These are phyloP conservation scores for Penicillium rolfsii DNA, from an alignment of 2,329 filamentous ascomycete species.

Conservation along the genomic window DNA sequence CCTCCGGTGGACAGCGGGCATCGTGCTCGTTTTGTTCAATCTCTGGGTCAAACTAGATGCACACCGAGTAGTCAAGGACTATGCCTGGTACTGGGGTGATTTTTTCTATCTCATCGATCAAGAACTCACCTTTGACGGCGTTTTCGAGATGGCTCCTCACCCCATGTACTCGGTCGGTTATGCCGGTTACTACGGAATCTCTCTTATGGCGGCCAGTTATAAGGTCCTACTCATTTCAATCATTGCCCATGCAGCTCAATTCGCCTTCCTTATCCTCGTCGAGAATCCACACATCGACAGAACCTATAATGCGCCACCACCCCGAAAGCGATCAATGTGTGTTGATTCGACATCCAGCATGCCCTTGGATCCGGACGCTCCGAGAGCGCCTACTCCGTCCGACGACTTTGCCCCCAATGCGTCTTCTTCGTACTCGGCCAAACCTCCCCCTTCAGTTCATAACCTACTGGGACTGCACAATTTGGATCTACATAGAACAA, in stretches of 20 bases:
- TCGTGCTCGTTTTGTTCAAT: conserved; percentile 85
- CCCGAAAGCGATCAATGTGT: conserved; percentile 57
- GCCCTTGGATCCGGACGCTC: conserved; percentile 36
- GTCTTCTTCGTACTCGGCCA: conserved; percentile 46
- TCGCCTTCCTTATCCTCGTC: conserved; percentile 86
- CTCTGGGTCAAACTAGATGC: conserved; percentile 98
- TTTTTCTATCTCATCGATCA: conserved; percentile 99
- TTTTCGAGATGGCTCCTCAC: conserved; percentile 98
- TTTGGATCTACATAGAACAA: conserved; percentile 83
- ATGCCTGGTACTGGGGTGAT: conserved; percentile 99
- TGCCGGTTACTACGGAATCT: conserved; percentile 96
- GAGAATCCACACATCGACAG: conserved; percentile 98
- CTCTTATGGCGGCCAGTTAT: conserved; percentile 97
- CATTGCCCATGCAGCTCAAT: conserved; percentile 88
- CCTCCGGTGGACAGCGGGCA: conserved; percentile 77
- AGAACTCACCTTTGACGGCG: conserved; percentile 95
- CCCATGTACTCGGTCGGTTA: conserved; percentile 99
- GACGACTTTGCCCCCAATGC: conserved; percentile 44
- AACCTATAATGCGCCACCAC: conserved; percentile 88
- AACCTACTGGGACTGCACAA: conserved; percentile 81
- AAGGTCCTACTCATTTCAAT: conserved; percentile 97
- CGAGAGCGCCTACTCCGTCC: conserved; percentile 38
- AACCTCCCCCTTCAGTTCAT: conserved; percentile 71
- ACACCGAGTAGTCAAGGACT: conserved; percentile 97
- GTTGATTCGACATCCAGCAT: conserved; percentile 35